Evolutionary conservation across 1,284 basidiomycete genomes (phyloP).

Genomic region (Thelephora terrestris): DNA sequence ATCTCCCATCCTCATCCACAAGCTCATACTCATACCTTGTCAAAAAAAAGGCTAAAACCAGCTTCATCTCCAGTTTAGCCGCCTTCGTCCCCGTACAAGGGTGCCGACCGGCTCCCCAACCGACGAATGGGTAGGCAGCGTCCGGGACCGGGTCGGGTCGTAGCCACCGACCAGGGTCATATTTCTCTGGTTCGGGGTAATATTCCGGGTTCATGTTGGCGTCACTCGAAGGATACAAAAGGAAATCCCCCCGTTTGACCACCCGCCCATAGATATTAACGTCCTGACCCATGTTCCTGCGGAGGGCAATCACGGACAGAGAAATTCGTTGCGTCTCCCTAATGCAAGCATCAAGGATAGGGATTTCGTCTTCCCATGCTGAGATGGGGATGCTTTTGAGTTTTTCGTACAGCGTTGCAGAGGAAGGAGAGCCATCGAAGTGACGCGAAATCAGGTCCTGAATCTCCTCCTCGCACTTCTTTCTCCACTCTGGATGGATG

Average conservation of each 20-base stretch:
- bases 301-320: constrained; percentile 12
- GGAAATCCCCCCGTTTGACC: constrained; percentile 21
- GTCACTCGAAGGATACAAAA: constrained; percentile 22
- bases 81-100: constrained; percentile 26
- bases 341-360: constrained; percentile 22
- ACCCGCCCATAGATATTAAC: constrained; percentile 12
- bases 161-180: constrained; percentile 23
- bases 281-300: constrained; percentile 16
- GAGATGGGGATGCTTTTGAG: constrained; percentile 17
- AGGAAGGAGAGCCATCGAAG: neutral
- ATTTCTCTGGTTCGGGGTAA: constrained; percentile 24
- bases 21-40: constrained; percentile 23
- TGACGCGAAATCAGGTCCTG: neutral
- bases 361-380: constrained; percentile 28
- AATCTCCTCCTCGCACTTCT: neutral
- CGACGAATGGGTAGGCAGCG: constrained; percentile 15
- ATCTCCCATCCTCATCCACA: constrained; percentile 16
- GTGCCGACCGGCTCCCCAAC: constrained; percentile 27
- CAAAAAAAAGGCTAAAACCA: constrained; percentile 24
- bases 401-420: neutral
- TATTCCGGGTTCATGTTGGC: constrained; percentile 24
- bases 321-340: constrained; percentile 25
- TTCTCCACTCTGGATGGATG: neutral
- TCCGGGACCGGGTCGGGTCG: constrained; percentile 1
- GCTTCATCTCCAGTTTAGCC: too few species aligned